Evolutionary conservation across 805 yeast genomes (phyloP), one percentile per base, ranked within the genome.

Genomic region (Kregervanrija pseudodelftensis): DNA sequence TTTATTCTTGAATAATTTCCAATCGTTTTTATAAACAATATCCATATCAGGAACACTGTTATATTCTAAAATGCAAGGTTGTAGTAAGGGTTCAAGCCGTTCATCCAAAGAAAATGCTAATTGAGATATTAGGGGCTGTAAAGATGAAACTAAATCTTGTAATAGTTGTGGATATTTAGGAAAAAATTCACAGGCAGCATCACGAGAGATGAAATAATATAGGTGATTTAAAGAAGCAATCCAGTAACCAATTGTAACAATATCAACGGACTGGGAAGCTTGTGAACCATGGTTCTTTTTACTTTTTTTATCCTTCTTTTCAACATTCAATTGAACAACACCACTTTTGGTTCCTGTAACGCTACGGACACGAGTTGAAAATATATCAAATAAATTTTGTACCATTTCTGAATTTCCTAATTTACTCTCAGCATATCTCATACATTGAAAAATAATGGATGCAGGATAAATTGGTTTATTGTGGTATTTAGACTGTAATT

Each of bases 211-310:
- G 62, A 87, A 91, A 61, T 84, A 91, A 56, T 83, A 81, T 41
- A 91, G 65, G 52, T 85, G 80, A 47, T 85, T 85, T 38, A 85
- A 60, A 22, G 85, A 82, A 4, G 95, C 80, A 33, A 93, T 74
- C 98, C 98, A 93, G 60, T 88, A 91, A 41, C 95, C 82, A 49
- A 82, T 73, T 36, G 73, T 58, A 13, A 85, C 85, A 44, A 84
- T 80, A 57, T 85, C 91, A 31, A 83, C 32, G 57, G 59, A 40
- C 15, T 45, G 46, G 10, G 44, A 33, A 13, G 16, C 33, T 3
- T 39, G 47, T 4, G 41, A 36, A 14, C 49, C 49, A 16, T 42
- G 47, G 4, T 43, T 44, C n/a, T 47, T 51, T 33, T 46, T 47
- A 12, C 40, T 49, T 17, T 35, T 47, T 30, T 47, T 47, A 15